phyloP scores from a whole-genome alignment of 306 rosid genomes.

The Castanea crenata region DNA sequence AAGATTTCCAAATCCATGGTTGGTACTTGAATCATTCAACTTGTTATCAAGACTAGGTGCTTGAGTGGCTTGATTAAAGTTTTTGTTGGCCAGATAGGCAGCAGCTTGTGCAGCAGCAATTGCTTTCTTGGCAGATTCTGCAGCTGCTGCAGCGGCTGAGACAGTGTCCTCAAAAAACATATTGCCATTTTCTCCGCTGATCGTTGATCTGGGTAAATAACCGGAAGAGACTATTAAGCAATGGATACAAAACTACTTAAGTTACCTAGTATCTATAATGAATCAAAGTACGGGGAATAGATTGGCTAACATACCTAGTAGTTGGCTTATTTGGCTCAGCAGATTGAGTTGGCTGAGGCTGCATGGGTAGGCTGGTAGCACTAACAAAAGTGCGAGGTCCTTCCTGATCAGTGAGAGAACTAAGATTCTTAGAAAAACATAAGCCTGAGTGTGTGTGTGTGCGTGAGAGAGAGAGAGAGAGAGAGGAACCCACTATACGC shows the following conservation, averaged over 20 bases:
- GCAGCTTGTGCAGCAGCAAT: conserved; percentile 95
- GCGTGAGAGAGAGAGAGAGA: conserved; percentile 8
- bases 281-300: not conserved
- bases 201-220: conserved; percentile 32
- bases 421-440: not conserved
- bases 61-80: conserved; percentile 32
- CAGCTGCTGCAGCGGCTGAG: conserved; percentile 91
- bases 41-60: conserved; percentile 21
- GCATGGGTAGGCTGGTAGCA: not conserved
- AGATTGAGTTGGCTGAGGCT: not conserved
- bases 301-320: conserved; percentile 24
- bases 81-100: conserved; percentile 77
- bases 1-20: conserved; percentile 18
- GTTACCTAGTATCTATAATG: not conserved
- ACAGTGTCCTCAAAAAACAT: conserved; percentile 52
- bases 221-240: conserved; percentile 9
- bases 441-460: not conserved
- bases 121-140: conserved; percentile 80
- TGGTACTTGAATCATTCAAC: conserved; percentile 16
- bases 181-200: conserved; percentile 28
- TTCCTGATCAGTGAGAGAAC: conserved; percentile 1
- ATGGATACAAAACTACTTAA: not conserved
- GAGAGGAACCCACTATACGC: conserved; percentile 54
- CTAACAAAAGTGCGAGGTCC: conserved; percentile 4
- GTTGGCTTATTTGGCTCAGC: not conserved